Evolutionary conservation across 2,329 filamentous ascomycete genomes (phyloP), one percentile per base, ranked within the genome.

Genomic region (Xylaria multiplex): DNA sequence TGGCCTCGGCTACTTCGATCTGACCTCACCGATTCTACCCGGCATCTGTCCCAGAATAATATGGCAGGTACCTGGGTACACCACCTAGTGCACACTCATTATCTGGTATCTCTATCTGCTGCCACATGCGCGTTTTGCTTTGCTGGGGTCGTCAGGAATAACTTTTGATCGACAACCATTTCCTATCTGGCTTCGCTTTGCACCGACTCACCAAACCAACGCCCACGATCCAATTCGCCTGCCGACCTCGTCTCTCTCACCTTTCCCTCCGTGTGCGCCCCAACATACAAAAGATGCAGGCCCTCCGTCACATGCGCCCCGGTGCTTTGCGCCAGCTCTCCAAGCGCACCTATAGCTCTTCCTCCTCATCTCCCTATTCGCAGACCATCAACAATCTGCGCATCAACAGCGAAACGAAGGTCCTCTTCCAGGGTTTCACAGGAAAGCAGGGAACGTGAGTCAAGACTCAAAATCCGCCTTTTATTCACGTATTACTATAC

Each of bases 351-450:
- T 97, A 97, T 85, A 90, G 52, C 52, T 54, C 52, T n/a, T 54
- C 91, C 79, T 90, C 91, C 79, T 90, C 91, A 59, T 82, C 89
- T 72, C 88, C 88, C 69, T 95, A 95, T 80, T 82, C 89, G 73
- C 81, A 87, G 76, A 95, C 92, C 66, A 85, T 90, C 79, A 84
- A 90, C 77, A 98, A 98, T 86, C 88, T 98, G 77, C 91, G 93
- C 83, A 94, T 98, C 85, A 97, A 93, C 82, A 79, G 85, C 80
- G 90, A 97, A 74, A 99, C 96, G 76, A 96, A 96, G 85, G 93
- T 99, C 73, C 85, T 98, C 77, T 98, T 89, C 86, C 96, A 99
- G 85, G 96, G 96, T 74, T 98, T 98, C 82, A 98, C 95, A 64
- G 95, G 95, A 80, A 96, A 93, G 86, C 93, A 97, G 87, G 93